Evolutionary conservation across 192 early-diverging fungal species (phyloP), one percentile per base, ranked within the genome.

Genomic region (Entophlyctis luteolus): DNA sequence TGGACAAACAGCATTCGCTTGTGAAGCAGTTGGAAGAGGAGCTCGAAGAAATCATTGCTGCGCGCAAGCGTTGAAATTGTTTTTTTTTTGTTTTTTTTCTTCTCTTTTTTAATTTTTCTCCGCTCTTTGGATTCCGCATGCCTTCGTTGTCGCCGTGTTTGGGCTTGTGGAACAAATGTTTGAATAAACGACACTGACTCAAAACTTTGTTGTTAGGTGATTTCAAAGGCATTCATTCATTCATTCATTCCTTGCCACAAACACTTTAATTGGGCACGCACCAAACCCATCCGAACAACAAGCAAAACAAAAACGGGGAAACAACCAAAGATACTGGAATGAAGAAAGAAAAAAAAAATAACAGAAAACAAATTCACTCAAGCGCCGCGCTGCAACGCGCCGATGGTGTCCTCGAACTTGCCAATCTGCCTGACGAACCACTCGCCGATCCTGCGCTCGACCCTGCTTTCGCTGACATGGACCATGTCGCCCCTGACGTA

Each of bases 341-440:
- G n/a, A n/a, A n/a, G n/a, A n/a, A n/a, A n/a, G n/a, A n/a, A n/a
- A n/a, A n/a, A n/a, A n/a, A n/a, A n/a, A n/a, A n/a, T n/a, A n/a
- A n/a, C n/a, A n/a, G n/a, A 16, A 53, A 53, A 53, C 22, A 20
- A 53, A 1, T 53, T 25, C 25, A 16, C 22, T 53, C 27, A 55
- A 22, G 22, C 59, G 25, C 28, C 20, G 18, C 56, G 20, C 14
- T 59, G 31, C 23, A 69, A 31, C 32, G 5, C 49, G 34, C 42
- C 47, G 42, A 69, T 59, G 28, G 39, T 65, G 71, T 81, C 91
- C 56, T 92, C 89, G 72, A 93, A 90, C 80, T 92, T 93, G 78
- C 89, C 92, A 65, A 93, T 90, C 78, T 98, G 89, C 60, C 94
- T 87, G 72, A 96, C 89, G 70, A 95, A 96, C 91, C 92, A 98